Evolutionary conservation across 208 protist species (phyloP), one percentile per base, ranked within the genome.

Genomic region (Naegleria fowleri): DNA sequence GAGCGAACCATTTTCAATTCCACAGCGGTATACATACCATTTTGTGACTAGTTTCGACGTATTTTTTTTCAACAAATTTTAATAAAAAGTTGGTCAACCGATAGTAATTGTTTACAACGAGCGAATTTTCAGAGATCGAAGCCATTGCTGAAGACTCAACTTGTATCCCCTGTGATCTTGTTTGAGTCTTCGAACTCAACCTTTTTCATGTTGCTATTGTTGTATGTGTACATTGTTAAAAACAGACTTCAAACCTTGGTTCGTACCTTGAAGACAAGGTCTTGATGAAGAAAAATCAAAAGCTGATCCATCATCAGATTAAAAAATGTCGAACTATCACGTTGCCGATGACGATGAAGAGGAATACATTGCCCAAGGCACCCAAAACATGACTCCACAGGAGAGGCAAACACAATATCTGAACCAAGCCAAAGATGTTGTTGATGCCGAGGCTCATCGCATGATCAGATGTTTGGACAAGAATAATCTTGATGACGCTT

Each of bases 401-500:
- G 22, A n/a, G 9, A 88, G 13, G 38, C 85, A 88, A 88, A 36
- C 6, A 5, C 22, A 33, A 40, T 39, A 40, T 58, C 22, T 88
- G 4, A 58, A 48, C 9, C 22, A 48, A 36, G 85, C 85, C 1
- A 67, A 91, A 33, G 29, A 55, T 76, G 55, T 38, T 52, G 39
- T 43, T 0, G 41, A 84, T 5, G 22, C 16, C n/a, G 55, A 90
- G 36, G 29, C 83, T 75, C 40, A 84, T 52, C 36, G n/a, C 5
- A 67, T 79, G 59, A 25, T 15, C 9, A 79, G 51, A 88, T 16
- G 33, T 51, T 85, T 84, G 91, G 96, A 97, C 86, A 93, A 96
- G 41, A 92, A 90, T 48, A 95, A 98, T 75, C 91, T 98, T 11
- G 94, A 95, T 91, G 95, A 98, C 7, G 97, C 96, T 1, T 92